Percentiles rank a stretch among this genome's conserved stretches.
phyloP scores from a whole-genome alignment of 1,284 basidiomycete genomes.

The Ustilago xerochloae region DNA sequence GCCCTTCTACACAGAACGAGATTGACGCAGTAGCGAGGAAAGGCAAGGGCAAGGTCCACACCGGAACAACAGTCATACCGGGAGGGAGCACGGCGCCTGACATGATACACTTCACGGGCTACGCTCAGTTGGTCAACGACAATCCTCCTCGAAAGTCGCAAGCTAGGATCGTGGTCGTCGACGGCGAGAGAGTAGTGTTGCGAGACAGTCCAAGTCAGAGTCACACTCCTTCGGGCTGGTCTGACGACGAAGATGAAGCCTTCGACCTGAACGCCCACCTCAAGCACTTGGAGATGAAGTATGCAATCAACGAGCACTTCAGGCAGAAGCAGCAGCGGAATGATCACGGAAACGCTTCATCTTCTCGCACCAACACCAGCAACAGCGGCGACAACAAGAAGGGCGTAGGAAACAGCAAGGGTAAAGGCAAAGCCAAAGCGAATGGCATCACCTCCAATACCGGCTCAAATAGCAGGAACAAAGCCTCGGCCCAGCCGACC shows the following conservation, averaged over 20 bases:
- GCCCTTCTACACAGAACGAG: background rate
- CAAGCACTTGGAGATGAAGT: background rate
- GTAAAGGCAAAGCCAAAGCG: conserved; percentile 3
- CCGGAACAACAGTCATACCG: background rate
- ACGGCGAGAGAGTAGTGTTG: conserved; percentile 21
- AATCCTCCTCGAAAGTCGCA: background rate
- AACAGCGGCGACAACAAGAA: background rate
- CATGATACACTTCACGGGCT: conserved; percentile 15
- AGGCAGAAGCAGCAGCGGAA: background rate
- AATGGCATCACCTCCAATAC: no score
- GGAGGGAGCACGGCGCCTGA: background rate
- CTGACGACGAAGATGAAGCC: conserved; percentile 10
- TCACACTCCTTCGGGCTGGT: background rate
- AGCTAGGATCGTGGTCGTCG: conserved; percentile 12
- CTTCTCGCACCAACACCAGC: background rate
- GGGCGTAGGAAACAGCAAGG: conserved; percentile 1
- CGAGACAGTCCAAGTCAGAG: background rate
- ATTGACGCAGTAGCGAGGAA: background rate
- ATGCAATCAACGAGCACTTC: background rate
- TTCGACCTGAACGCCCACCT: conserved; percentile 1
- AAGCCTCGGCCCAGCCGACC: no score
- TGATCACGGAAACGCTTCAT: background rate
- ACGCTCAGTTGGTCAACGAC: background rate
- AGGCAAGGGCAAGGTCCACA: background rate
- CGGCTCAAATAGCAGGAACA: no score